Evolutionary conservation across 2,329 filamentous ascomycete genomes (phyloP).

Genomic region (Pestalotiopsis sp.): DNA sequence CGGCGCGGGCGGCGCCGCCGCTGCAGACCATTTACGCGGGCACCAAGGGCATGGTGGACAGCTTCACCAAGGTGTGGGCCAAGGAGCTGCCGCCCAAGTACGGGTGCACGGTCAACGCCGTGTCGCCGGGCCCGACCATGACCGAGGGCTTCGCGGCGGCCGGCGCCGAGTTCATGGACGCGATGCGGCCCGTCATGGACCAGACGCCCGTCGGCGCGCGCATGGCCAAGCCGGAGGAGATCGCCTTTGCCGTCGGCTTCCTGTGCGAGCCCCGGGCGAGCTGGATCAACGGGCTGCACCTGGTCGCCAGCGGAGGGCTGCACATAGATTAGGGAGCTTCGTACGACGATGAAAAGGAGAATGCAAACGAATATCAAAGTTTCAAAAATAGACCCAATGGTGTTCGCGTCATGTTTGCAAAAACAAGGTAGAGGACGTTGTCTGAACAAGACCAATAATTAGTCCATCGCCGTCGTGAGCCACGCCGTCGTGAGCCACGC

Average conservation of each 20-base stretch:
- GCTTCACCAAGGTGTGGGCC: slow-evolving; percentile 43
- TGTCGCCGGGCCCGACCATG: slow-evolving; percentile 40
- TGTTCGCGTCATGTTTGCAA: too few relatives aligned
- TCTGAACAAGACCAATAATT: too few relatives aligned
- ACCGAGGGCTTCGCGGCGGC: slow-evolving; percentile 30
- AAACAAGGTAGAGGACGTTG: too few relatives aligned
- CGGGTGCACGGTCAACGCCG: slow-evolving; percentile 45
- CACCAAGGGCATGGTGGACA: slow-evolving; percentile 50
- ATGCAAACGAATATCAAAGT: too few relatives aligned
- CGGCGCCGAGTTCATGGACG: slow-evolving; percentile 37
- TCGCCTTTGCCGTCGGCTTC: slow-evolving; percentile 46
- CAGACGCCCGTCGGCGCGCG: slow-evolving; percentile 41
- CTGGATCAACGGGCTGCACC: slow-evolving; percentile 44
- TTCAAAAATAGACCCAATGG: too few relatives aligned
- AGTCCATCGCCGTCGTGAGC: too few relatives aligned
- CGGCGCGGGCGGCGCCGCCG: slow-evolving; percentile 23
- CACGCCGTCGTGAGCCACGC: too few relatives aligned
- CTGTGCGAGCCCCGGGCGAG: slow-evolving; percentile 42
- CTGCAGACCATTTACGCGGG: slow-evolving; percentile 48
- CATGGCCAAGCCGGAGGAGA: slow-evolving; percentile 43
- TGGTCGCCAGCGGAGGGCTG: slow-evolving; percentile 9
- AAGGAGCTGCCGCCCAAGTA: slow-evolving; percentile 45
- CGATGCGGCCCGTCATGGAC: slow-evolving; percentile 41
- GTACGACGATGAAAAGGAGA: too few relatives aligned
- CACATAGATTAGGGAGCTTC: slow-evolving; percentile 3